A percentile compares a stretch with the other conserved stretches of the same genome.
These are phyloP conservation scores for Fusarium haematococcum DNA, from an alignment of 2,329 filamentous ascomycete species.

Conservation along the genomic window DNA sequence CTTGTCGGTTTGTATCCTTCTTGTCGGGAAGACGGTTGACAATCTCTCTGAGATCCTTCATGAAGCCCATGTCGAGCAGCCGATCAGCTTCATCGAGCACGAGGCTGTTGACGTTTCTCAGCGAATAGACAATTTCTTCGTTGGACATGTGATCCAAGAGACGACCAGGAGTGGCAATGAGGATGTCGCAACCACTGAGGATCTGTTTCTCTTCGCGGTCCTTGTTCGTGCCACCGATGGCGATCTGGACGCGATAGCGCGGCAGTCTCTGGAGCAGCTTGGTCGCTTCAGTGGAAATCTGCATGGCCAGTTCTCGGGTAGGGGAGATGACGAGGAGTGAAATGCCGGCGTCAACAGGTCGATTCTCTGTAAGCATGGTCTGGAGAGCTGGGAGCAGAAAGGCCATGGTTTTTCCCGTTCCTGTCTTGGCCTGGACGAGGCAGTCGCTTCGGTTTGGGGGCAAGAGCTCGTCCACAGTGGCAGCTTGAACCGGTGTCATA, in stretches of 20 bases:
- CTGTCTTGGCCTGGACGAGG: constrained; percentile 86
- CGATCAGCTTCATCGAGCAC: constrained; percentile 88
- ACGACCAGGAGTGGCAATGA: constrained; percentile 85
- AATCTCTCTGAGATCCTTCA: constrained; percentile 82
- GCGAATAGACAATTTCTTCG: constrained; percentile 74
- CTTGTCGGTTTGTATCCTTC: constrained; percentile 69
- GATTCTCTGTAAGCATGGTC: constrained; percentile 69
- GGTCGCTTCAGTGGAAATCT: constrained; percentile 78
- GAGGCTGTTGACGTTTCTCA: constrained; percentile 78
- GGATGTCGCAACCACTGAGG: constrained; percentile 78
- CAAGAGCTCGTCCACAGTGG: constrained; percentile 61
- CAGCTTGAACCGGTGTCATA: constrained; percentile 68
- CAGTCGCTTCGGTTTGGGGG: constrained; percentile 61
- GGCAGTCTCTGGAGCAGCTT: constrained; percentile 79
- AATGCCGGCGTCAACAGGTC: constrained; percentile 54
- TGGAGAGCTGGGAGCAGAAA: constrained; percentile 88
- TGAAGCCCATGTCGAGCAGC: constrained; percentile 86
- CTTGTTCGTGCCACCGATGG: constrained; percentile 85
- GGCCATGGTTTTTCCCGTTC: constrained; percentile 87
- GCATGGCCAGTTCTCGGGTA: constrained; percentile 76
- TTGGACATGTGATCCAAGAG: constrained; percentile 83
- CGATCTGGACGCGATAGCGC: constrained; percentile 79
- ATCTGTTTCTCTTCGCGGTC: constrained; percentile 78
- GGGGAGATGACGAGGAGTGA: constrained; percentile 76
- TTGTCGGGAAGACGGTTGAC: constrained; percentile 76